Evolutionary conservation across 208 protist genomes (phyloP).

Genomic region (Trypanosoma brucei): DNA sequence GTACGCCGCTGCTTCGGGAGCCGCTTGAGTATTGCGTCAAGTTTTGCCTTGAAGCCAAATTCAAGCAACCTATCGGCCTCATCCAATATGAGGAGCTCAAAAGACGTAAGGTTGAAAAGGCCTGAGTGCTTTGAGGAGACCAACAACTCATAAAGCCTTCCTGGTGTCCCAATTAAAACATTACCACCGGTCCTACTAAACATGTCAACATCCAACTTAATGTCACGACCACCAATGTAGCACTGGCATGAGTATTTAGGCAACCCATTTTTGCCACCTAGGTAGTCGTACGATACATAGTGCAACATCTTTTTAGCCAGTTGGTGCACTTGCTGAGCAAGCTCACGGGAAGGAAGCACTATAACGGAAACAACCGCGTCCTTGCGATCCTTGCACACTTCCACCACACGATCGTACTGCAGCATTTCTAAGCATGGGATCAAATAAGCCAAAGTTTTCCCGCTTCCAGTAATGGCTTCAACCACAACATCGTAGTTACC

Average conservation of each 20-base stretch:
- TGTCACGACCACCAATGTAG: conserved; percentile 89
- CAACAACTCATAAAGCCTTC: conserved; percentile 87
- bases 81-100: conserved; percentile 92
- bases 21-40: conserved; percentile 85
- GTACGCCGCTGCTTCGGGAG: conserved; percentile 90
- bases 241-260: conserved; percentile 79
- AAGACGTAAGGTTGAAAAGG: conserved; percentile 66
- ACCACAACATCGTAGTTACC: conserved; percentile 91
- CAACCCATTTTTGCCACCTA: conserved; percentile 30
- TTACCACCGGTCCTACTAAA: conserved; percentile 81
- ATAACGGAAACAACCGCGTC: conserved; percentile 85
- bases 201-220: conserved; percentile 69
- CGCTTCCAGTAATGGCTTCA: conserved; percentile 91
- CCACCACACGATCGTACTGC: conserved; percentile 46
- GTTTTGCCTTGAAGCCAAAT: conserved; percentile 91
- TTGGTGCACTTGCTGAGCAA: conserved; percentile 92
- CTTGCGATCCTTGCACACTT: conserved; percentile 40
- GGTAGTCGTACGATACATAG: conserved; percentile 55
- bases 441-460: conserved; percentile 93
- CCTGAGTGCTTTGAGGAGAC: conserved; percentile 75
- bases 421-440: conserved; percentile 88
- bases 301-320: conserved; percentile 71
- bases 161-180: conserved; percentile 89
- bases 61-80: conserved; percentile 92
- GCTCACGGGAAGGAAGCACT: conserved; percentile 90